Conservation (phyloP, 495 filamentous ascomycete genomes). For the Aspergillus sclerotiicarbonarius region DNA sequence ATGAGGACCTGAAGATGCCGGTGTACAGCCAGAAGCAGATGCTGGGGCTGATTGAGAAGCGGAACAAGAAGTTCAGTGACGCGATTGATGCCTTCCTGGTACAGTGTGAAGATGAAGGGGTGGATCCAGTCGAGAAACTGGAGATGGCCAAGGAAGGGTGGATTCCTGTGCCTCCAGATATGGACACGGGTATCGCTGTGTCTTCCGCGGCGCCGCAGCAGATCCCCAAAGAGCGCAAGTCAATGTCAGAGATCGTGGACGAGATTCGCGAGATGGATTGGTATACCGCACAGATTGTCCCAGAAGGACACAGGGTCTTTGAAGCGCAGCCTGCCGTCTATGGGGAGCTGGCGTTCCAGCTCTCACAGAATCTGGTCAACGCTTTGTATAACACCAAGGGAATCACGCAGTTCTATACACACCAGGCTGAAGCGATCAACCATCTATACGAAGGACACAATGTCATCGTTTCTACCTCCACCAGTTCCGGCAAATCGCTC, state of each 20-base stretch:
- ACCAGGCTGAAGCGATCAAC: slow-evolving; percentile 96
- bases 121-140: slow-evolving; percentile 68
- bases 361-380: slow-evolving; percentile 91
- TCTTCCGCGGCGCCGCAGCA: slow-evolving; percentile 47
- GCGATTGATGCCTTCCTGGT: slow-evolving; percentile 77
- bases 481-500: slow-evolving; percentile 91
- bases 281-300: slow-evolving; percentile 92
- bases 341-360: slow-evolving; percentile 78
- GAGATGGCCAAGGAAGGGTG: slow-evolving; percentile 43
- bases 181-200: slow-evolving; percentile 45
- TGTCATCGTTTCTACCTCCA: slow-evolving; percentile 93
- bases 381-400: slow-evolving; percentile 86
- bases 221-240: slow-evolving; percentile 81
- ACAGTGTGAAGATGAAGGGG: slow-evolving; percentile 59
- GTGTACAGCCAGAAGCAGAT: slow-evolving; percentile 92
- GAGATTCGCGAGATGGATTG: slow-evolving; percentile 80
- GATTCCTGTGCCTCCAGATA: slow-evolving; percentile 51
- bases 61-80: slow-evolving; percentile 79
- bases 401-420: slow-evolving; percentile 86
- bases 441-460: slow-evolving; percentile 76
- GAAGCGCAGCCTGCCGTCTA: slow-evolving; percentile 81
- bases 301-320: slow-evolving; percentile 89
- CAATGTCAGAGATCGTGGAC: slow-evolving; percentile 78
- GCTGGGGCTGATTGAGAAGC: slow-evolving; percentile 84
- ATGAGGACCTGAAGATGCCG: slow-evolving; percentile 89